phyloP scores from a whole-genome alignment of 2,329 filamentous ascomycete genomes.

The Phialocephala sp. region DNA sequence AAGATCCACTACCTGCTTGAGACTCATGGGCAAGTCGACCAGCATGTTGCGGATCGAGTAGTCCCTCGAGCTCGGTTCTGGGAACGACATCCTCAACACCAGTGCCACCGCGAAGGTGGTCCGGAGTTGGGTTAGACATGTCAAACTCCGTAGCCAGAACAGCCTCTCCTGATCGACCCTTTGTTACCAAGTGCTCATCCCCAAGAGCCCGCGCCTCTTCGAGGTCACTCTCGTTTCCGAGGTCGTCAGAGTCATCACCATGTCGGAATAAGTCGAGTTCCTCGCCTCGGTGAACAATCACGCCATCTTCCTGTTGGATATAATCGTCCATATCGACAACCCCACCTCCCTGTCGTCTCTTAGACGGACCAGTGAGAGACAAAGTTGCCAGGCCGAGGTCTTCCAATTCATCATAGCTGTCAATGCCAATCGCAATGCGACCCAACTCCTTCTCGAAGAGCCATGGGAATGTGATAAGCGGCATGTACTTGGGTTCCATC shows the following conservation, averaged over 20 bases:
- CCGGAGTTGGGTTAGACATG: constrained; percentile 11
- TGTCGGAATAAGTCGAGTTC: constrained; percentile 41
- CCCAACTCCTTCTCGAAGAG: constrained; percentile 78
- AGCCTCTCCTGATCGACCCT: constrained; percentile 24
- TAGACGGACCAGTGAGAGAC: constrained; percentile 18
- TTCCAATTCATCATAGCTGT: constrained; percentile 33
- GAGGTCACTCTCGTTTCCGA: constrained; percentile 25
- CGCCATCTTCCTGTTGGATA: constrained; percentile 40
- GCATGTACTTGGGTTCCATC: constrained; percentile 61
- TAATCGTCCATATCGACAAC: constrained; percentile 33
- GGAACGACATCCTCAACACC: constrained; percentile 39
- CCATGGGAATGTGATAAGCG: constrained; percentile 94
- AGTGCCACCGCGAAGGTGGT: constrained; percentile 26
- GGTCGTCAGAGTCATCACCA: constrained; percentile 31
- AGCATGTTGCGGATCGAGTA: constrained; percentile 25
- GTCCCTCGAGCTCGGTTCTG: constrained; percentile 33
- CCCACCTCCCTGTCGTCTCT: constrained; percentile 18
- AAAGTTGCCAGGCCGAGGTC: constrained; percentile 31
- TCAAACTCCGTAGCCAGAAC: constrained; percentile 29
- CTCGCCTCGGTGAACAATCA: constrained; percentile 42
- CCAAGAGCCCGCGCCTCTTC: constrained; percentile 23
- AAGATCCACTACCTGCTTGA: neutral
- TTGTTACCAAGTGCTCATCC: constrained; percentile 21
- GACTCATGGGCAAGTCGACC: constrained; percentile 3
- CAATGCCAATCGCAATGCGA: constrained; percentile 62